phyloP scores from a whole-genome alignment of 2,329 filamentous ascomycete genomes.

The Conoideocrella luteorostrata region DNA sequence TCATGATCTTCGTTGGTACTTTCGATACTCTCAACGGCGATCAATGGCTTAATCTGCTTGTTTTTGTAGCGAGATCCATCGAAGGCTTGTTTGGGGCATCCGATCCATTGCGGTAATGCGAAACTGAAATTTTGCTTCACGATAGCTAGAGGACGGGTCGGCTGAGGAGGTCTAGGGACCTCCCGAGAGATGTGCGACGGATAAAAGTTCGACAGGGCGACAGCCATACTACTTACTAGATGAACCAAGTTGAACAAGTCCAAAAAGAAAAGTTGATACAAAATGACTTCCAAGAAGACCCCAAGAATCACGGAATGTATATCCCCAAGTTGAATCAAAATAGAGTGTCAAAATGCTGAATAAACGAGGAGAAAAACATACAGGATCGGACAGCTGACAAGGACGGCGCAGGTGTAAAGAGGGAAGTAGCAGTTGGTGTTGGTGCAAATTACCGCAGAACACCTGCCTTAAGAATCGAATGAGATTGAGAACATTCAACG shows the following conservation, averaged over 20 bases:
- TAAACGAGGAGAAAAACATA: conserved; percentile 28
- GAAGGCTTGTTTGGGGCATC: background rate
- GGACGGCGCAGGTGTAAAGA: background rate
- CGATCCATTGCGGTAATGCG: background rate
- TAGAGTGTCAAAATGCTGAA: conserved; percentile 29
- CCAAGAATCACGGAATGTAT: conserved; percentile 1
- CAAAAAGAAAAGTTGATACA: conserved; percentile 25
- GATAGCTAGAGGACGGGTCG: background rate
- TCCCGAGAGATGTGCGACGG: conserved; percentile 14
- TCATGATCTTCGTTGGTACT: background rate
- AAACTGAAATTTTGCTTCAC: background rate
- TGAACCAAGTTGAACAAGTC: conserved; percentile 18
- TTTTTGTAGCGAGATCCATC: background rate
- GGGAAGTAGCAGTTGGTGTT: conserved; percentile 2
- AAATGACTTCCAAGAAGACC: conserved; percentile 34
- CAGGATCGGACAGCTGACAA: conserved; percentile 4
- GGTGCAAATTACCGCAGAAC: background rate
- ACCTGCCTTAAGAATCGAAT: background rate
- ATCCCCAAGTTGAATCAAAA: conserved; percentile 26
- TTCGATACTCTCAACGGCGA: conserved; percentile 18
- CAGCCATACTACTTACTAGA: conserved; percentile 27
- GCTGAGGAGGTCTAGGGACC: background rate
- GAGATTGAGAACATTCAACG: too few relatives aligned
- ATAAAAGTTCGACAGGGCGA: conserved; percentile 16
- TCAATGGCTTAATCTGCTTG: conserved; percentile 8